Base-by-base conservation (phyloP, 441 rosid species). In the Flueggea neowawraea region DNA sequence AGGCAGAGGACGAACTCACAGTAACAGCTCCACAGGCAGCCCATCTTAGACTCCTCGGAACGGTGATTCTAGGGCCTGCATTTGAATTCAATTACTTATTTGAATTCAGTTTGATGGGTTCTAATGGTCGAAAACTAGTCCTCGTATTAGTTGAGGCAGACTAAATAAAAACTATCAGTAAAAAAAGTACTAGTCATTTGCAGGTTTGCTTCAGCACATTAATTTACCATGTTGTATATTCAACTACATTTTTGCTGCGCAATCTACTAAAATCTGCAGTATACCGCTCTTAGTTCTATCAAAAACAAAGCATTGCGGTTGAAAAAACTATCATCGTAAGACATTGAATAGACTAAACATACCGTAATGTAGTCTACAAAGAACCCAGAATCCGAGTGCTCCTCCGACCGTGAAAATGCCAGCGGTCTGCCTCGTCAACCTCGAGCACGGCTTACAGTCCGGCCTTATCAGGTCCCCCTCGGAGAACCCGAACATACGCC, bases 361-460 rank as follows among this genome's bases (percentile, higher is more conserved):
- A 90, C 97, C 98, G 60, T 89, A 89, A 69, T 94, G 98, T 69
- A 94, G 69, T 70, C 93, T 81, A 63, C 96, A 94, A 48, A 94
- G 95, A 74, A 94, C 77, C 98, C 96, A 94, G 78, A 94, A 94
- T 6, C 90, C 96, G 31, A 94, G 68, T 31, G 87, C 97, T 67
- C 98, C 95, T 17, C 90, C 95, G 56, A 85, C 86, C 0, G 82
- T 57, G 66, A 74, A 90, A 69, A 87, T 69, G 36, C 81, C 88
- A 43, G 96, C 91, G 0, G 96, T 93, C 54, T 93, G 96, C 80
- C 90, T 82, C 96, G 80, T 87, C 41, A 93, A 62, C 71, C 87
- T 85, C n/a, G 96, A 82, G 76, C 98, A 93, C 54, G 98, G 97
- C 68, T 90, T 93, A 12, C 79, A 73, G 69, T 90, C 98, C 22